These are phyloP conservation scores for Cryphonectria nitschkei DNA, from an alignment of 2,329 filamentous ascomycete genomes.

Conservation along the genomic window DNA sequence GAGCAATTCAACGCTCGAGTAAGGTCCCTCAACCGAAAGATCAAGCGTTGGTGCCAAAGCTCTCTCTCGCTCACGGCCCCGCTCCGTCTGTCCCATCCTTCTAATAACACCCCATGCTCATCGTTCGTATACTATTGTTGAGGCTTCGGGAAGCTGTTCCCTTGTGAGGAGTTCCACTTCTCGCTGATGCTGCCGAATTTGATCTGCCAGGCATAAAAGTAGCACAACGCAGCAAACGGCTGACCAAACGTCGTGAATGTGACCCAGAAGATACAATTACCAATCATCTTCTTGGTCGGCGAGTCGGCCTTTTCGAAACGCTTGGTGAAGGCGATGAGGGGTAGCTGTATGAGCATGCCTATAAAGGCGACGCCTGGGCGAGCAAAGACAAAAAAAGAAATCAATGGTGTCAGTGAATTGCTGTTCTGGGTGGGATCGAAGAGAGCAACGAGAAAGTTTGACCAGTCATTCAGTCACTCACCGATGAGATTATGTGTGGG, in stretches of 20 bases:
- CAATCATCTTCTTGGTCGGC: slow-evolving; percentile 75
- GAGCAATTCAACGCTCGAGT: background rate
- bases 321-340: slow-evolving; percentile 80
- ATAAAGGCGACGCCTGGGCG: slow-evolving; percentile 80
- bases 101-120: background rate
- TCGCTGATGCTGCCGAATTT: slow-evolving; percentile 87
- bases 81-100: too few relatives aligned
- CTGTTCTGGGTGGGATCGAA: background rate
- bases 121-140: background rate
- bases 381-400: background rate
- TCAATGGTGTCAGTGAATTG: slow-evolving; percentile 17
- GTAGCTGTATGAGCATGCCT: slow-evolving; percentile 93
- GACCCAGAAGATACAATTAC: slow-evolving; percentile 95
- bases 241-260: slow-evolving; percentile 96
- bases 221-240: slow-evolving; percentile 86
- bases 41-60: background rate
- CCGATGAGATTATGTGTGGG: slow-evolving; percentile 93
- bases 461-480: slow-evolving; percentile 42
- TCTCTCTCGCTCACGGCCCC: background rate
- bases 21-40: background rate
- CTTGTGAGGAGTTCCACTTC: slow-evolving; percentile 26
- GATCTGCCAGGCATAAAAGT: slow-evolving; percentile 98
- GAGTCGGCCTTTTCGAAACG: slow-evolving; percentile 79
- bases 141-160: slow-evolving; percentile 31
- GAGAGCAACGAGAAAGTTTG: background rate